Base-by-base conservation (phyloP, 202 grass and related monocot genomes). In the Dendrocalamus latiflorus region DNA sequence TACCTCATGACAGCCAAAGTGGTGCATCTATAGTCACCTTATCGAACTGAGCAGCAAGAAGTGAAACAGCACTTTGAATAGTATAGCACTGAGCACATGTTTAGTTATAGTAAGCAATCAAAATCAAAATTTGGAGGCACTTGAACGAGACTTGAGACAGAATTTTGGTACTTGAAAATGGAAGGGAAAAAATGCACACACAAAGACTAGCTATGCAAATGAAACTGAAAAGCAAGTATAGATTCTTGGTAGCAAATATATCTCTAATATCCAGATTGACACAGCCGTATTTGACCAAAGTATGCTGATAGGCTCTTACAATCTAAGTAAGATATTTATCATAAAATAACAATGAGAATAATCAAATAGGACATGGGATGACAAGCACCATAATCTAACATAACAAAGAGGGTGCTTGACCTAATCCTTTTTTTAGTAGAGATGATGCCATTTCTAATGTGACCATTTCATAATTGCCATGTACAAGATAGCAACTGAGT, bases 401-500 rank as follows among this genome's bases (percentile, higher is more conserved):
- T 70, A 59, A 21, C 11, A 71, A 4, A 22, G 39, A 70, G 10
- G 15, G 30, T 66, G 45, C 30, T 64, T 45, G 30, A 51, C 28
- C 28, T 36, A n/a, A 73, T 38, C 70, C 25, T 21, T 26, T 37
- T 55, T 73, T 14, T 21, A 73, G 70, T 37, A 36, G 30, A 55
- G 9, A 21, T 34, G 17, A 16, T 14, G n/a, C 10, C 66, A 69
- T 45, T 47, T 57, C 22, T 48, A 57, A 44, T 72, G 39, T 30
- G 9, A 73, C 30, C 50, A 84, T 81, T 62, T 69, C 74, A 74
- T 22, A 70, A 73, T 13, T 65, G 18, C 4, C 24, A 82, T 61
- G 51, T 76, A 34, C 3, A 67, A 36, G 37, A 80, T 54, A 71
- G 51, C 57, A 80, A 70, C 24, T 6, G 39, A 49, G 9, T 68